These are phyloP conservation scores for Nakazawaea sp. DNA, from an alignment of 805 yeast species.

Conservation along the genomic window DNA sequence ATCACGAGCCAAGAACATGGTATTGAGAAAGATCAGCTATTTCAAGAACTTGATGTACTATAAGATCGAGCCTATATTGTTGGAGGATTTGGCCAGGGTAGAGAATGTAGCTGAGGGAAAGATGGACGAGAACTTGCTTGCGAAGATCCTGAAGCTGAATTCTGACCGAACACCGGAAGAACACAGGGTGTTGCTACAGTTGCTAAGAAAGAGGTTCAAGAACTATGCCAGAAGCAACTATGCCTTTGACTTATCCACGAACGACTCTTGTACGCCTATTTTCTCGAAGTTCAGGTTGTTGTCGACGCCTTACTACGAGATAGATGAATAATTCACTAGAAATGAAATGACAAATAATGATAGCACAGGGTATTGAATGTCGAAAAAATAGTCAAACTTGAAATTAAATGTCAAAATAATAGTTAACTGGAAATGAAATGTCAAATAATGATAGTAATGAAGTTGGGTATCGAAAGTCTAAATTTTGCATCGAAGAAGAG, in stretches of 20 bases:
- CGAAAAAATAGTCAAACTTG: too few species aligned
- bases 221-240: conserved; percentile 1
- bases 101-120: not conserved
- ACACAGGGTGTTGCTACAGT: too few species aligned
- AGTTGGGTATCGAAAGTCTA: too few species aligned
- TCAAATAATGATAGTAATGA: too few species aligned
- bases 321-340: too few species aligned
- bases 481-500: too few species aligned
- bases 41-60: conserved; percentile 8
- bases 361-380: too few species aligned
- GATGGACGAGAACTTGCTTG: not conserved
- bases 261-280: not conserved
- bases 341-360: too few species aligned
- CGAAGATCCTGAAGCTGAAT: not conserved
- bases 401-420: too few species aligned
- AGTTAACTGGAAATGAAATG: not conserved
- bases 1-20: not conserved
- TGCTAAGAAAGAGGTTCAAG: conserved; percentile 3
- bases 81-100: conserved; percentile 1
- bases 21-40: not conserved
- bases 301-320: too few species aligned
- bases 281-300: conserved; percentile 3
- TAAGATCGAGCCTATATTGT: conserved; percentile 1
- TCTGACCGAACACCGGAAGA: too few species aligned
- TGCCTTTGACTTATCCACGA: not conserved